phyloP scores from a whole-genome alignment of 108 stramenopile species.

The Cyclotella baltica region DNA sequence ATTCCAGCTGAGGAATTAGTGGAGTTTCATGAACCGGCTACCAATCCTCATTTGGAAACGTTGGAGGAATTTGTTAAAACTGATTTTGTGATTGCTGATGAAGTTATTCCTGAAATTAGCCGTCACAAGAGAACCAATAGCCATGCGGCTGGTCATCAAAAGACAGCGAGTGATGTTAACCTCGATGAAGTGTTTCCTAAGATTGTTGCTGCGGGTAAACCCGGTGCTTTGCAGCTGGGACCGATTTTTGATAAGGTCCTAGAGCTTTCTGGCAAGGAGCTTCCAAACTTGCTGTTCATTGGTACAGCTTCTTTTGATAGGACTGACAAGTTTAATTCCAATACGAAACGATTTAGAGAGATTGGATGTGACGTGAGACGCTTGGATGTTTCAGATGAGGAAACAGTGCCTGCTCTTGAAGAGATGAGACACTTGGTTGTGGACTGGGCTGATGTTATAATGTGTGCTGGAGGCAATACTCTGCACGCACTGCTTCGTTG shows the following conservation, averaged over 20 bases:
- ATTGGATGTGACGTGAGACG: conserved; percentile 38
- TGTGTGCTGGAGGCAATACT: conserved; percentile 41
- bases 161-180: neutral
- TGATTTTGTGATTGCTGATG: conserved; percentile 31
- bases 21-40: conserved; percentile 16
- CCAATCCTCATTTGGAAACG: neutral
- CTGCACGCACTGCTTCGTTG: conserved; percentile 43
- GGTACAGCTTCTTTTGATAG: conserved; percentile 47
- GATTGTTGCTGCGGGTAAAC: conserved; percentile 34
- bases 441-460: conserved; percentile 39
- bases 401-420: conserved; percentile 23
- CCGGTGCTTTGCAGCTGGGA: conserved; percentile 9
- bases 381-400: conserved; percentile 33
- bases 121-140: conserved; percentile 3
- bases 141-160: neutral
- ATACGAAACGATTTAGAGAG: conserved; percentile 27
- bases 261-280: conserved; percentile 20
- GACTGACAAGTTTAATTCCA: conserved; percentile 16
- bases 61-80: conserved; percentile 11
- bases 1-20: conserved; percentile 10
- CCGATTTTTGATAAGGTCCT: conserved; percentile 33
- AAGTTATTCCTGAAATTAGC: conserved; percentile 8
- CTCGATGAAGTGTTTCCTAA: conserved; percentile 17
- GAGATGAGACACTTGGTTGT: conserved; percentile 44
- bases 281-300: conserved; percentile 40